Percentiles rank a stretch among this genome's conserved stretches.
Conservation (phyloP, 2,329 filamentous ascomycete species). For the Xylariaceae sp. region DNA sequence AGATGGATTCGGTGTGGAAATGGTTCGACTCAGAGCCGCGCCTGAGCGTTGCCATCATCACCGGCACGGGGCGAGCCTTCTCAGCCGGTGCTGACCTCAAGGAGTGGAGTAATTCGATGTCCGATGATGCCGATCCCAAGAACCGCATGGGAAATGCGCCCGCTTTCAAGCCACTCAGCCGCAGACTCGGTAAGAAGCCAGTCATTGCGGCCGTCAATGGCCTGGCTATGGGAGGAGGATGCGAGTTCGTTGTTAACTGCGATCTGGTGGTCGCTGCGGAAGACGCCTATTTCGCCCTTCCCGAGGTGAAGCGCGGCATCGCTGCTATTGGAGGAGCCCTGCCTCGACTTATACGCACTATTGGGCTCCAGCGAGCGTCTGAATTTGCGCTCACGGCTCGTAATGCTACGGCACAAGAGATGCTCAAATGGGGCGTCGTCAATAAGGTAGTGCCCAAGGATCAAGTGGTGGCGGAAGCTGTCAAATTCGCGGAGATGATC, state of each 20-base stretch:
- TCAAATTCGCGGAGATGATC: conserved; percentile 65
- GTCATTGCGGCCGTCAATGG: conserved; percentile 63
- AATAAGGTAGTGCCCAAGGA: conserved; percentile 24
- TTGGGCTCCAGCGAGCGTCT: conserved; percentile 23
- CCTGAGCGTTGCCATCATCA: conserved; percentile 27
- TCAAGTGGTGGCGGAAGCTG: conserved; percentile 66
- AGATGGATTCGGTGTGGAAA: conserved; percentile 38
- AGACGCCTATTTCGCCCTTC: conserved; percentile 49
- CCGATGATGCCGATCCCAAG: conserved; percentile 18
- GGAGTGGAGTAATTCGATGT: conserved; percentile 27
- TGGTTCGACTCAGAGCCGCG: conserved; percentile 26
- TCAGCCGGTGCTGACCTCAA: conserved; percentile 25
- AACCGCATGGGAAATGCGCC: conserved; percentile 19
- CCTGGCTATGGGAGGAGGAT: conserved; percentile 56
- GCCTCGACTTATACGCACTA: conserved; percentile 22
- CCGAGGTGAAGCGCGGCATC: conserved; percentile 23
- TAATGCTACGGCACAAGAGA: conserved; percentile 23
- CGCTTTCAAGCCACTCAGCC: conserved; percentile 37
- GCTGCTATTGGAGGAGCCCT: conserved; percentile 24
- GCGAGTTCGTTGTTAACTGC: conserved; percentile 57
- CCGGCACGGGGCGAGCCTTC: conserved; percentile 25
- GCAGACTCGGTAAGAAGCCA: conserved; percentile 55
- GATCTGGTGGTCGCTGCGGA: conserved; percentile 56
- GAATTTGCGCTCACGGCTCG: conserved; percentile 25
- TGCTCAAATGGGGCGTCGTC: conserved; percentile 23